A percentile compares a stretch with the other conserved stretches of the same genome.
Conservation (phyloP, 352 stramenopile species). For the Globisporangium cederbergense region DNA sequence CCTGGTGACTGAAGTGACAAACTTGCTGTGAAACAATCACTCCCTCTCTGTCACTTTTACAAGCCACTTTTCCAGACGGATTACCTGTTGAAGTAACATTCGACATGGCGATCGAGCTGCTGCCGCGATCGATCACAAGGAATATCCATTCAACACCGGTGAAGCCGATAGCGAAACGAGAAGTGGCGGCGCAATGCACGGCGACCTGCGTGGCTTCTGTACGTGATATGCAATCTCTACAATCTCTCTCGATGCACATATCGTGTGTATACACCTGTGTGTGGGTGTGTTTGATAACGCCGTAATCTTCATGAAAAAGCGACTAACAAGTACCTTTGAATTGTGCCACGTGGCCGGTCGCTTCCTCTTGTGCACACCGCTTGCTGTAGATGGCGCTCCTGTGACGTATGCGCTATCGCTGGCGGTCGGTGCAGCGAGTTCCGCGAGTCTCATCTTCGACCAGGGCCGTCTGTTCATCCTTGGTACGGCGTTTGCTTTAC, state of each 20-base stretch:
- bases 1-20: no score
- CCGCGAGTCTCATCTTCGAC: conserved; percentile 61
- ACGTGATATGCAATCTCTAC: conserved; percentile 17
- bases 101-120: background rate
- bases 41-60: background rate
- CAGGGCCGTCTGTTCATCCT: conserved; percentile 46
- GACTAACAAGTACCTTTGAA: background rate
- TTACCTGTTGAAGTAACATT: conserved; percentile 3
- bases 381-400: conserved; percentile 57
- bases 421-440: conserved; percentile 60
- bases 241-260: background rate
- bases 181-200: conserved; percentile 45
- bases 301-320: background rate
- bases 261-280: background rate
- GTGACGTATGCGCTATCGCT: conserved; percentile 79
- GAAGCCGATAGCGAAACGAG: conserved; percentile 1
- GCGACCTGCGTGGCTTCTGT: conserved; percentile 81
- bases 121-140: conserved; percentile 3
- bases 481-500: conserved; percentile 20
- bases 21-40: background rate
- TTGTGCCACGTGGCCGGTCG: background rate
- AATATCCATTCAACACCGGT: background rate
- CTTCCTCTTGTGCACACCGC: conserved; percentile 6
- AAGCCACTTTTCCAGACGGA: no score
- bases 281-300: background rate